These are phyloP conservation scores for Niveomyces coronatus DNA, from an alignment of 2,329 filamentous ascomycete species.

Conservation along the genomic window DNA sequence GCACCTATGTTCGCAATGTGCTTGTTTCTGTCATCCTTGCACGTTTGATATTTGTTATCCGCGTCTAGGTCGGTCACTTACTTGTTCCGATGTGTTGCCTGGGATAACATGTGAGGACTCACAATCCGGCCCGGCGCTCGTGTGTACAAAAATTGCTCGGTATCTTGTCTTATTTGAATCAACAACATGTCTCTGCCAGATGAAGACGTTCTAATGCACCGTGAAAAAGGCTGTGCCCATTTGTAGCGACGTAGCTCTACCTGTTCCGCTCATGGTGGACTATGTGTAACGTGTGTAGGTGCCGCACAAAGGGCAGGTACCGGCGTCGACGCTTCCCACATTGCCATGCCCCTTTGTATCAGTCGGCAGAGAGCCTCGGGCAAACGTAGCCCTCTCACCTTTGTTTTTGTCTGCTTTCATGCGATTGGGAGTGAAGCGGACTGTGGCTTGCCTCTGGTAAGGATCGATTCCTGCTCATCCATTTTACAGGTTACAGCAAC, in stretches of 20 bases:
- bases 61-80: conserved; percentile 8
- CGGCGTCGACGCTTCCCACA: background rate
- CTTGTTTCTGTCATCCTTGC: conserved; percentile 51
- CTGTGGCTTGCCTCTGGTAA: too few species aligned
- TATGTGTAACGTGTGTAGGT: conserved; percentile 2
- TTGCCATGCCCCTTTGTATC: background rate
- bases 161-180: conserved; percentile 20
- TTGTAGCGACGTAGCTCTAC: background rate
- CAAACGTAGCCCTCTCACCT: background rate
- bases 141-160: too few species aligned
- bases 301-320: conserved; percentile 1
- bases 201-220: background rate
- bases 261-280: background rate
- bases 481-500: too few species aligned
- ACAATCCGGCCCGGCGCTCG: conserved; percentile 21
- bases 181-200: conserved; percentile 20
- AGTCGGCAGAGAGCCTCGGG: background rate
- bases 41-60: conserved; percentile 31
- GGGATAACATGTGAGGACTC: conserved; percentile 4
- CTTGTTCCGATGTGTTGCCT: conserved; percentile 8
- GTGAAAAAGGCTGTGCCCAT: background rate
- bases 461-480: too few species aligned
- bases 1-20: conserved; percentile 16
- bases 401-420: too few species aligned
- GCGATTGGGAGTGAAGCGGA: too few species aligned